Evolutionary conservation across 352 stramenopile species (phyloP), one percentile per base, ranked within the genome.

Genomic region (Elongisporangium undulatum): DNA sequence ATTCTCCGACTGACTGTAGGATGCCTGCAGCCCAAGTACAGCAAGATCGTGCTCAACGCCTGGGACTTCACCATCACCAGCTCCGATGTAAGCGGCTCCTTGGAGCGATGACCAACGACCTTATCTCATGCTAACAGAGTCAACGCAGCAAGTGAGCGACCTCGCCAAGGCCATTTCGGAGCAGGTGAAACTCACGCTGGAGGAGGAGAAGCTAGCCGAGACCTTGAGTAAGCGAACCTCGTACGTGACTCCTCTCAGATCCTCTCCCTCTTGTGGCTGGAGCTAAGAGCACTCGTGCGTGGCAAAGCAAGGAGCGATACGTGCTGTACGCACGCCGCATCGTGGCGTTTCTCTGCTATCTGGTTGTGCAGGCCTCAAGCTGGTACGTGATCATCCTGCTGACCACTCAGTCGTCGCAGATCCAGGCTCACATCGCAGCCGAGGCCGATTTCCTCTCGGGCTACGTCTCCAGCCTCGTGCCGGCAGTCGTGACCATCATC

Each of bases 331-430:
- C 56, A 1, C 71, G 84, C 0, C 75, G 85, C 1, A 55, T 73
- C 2, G 49, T 76, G 9, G 70, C 81, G 1, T 79, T 85, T 39
- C 16, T 91, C 2, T 55, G 90, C 26, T 94, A 94, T 24, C 9
- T 89, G 16, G 51, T 71, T 2, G 71, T 93, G 20, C 85, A 94
- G 62, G 74, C 69, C 13, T 73, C 72, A 6, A 85, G 75, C 22
- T 90, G 77, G 76, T 89, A 82, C 24, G 52, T 89, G 17, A 94
- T 94, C 59, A 77, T 92, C 29, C 49, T 84, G 1, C 70, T 94
- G 16, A 93, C 82, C 13, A 87, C 80, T 0, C 77, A 90, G 48
- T 90, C 82, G 0, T 76, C 82, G 0, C 60, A 89, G 24, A 73
- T 94, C 16, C 76, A 89, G 15, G 38, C 62, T 17, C 58, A 67